Evolutionary conservation across 202 grass and related monocot genomes (phyloP).

Genomic region (Zizania palustris): DNA sequence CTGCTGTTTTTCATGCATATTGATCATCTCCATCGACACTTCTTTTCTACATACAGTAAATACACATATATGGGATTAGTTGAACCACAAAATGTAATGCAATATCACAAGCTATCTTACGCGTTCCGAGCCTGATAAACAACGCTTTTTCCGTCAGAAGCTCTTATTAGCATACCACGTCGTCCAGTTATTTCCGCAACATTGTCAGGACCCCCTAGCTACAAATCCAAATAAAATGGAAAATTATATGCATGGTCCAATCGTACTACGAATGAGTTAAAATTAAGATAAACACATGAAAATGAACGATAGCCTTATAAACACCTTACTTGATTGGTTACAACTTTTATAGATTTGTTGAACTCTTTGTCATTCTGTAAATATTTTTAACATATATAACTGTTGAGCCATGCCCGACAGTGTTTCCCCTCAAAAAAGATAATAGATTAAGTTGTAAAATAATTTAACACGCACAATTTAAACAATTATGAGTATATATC

Average conservation of each 20-base stretch:
- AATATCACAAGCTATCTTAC: constrained; percentile 60
- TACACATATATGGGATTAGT: constrained; percentile 31
- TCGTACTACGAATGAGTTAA: constrained; percentile 24
- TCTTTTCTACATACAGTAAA: constrained; percentile 72
- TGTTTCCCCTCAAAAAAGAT: no score
- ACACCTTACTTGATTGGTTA: no score
- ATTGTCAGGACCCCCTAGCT: constrained; percentile 95
- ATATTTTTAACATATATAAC: no score
- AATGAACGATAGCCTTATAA: no score
- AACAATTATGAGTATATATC: constrained; percentile 13
- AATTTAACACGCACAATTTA: background rate
- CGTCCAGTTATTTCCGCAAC: constrained; percentile 97
- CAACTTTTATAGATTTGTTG: no score
- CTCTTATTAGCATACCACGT: constrained; percentile 90
- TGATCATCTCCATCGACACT: constrained; percentile 99
- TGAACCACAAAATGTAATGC: constrained; percentile 46
- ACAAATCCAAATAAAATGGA: constrained; percentile 46
- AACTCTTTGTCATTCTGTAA: no score
- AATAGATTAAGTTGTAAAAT: background rate
- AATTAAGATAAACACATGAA: constrained; percentile 33
- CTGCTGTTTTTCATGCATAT: constrained; percentile 97
- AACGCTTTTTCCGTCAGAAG: constrained; percentile 87
- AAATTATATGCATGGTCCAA: constrained; percentile 29
- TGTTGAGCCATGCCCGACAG: no score
- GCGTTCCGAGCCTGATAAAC: constrained; percentile 89